Evolutionary conservation across 2,329 filamentous ascomycete species (phyloP), one percentile per base, ranked within the genome.

Genomic region (Xylaria sp.): DNA sequence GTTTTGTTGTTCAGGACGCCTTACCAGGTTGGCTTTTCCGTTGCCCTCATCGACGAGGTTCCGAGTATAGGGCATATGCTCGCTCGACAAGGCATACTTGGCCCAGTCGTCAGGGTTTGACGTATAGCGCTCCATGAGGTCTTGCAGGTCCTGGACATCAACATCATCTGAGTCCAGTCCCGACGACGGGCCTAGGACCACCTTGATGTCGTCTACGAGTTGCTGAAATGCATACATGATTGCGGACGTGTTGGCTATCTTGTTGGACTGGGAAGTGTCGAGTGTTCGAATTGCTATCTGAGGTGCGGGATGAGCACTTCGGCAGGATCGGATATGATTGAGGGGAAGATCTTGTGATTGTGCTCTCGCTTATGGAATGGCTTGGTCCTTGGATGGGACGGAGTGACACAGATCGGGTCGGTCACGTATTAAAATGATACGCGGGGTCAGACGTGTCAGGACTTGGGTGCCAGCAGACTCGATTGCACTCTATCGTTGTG

Each of bases 11-110:
- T 13, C 9, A n/a, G 18, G 55, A 54, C 57, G 56, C 66, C 77
- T 65, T 72, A 82, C 79, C 65, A 82, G 66, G 67, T 82, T 82
- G 69, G 77, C 79, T 64, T 81, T 80, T 10, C 86, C 91, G 67
- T 96, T 96, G 2, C 92, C 91, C 71, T 92, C 88, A 69, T 96
- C 91, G 50, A 97, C 91, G 3, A 96, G 82, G 71, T 96, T 96
- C 58, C 92, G 79, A 10, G 92, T 96, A 73, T 96, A 97, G 1
- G 83, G 82, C 68, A 86, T 80, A 64, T 80, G 85, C 16, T 76
- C 67, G 69, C 96, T 88, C n/a, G 81, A 82, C 67, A 93, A 82
- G 34, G 89, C 90, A 75, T 90, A 96, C 63, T 79, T 80, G 56
- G 76, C 71, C 92, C 92, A 97, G 58, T 92, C 87, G 30, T 78